A percentile compares a stretch with the other conserved stretches of the same genome.
These are phyloP conservation scores for Aspergillus mulundensis DNA, from an alignment of 495 filamentous ascomycete genomes.

Conservation along the genomic window DNA sequence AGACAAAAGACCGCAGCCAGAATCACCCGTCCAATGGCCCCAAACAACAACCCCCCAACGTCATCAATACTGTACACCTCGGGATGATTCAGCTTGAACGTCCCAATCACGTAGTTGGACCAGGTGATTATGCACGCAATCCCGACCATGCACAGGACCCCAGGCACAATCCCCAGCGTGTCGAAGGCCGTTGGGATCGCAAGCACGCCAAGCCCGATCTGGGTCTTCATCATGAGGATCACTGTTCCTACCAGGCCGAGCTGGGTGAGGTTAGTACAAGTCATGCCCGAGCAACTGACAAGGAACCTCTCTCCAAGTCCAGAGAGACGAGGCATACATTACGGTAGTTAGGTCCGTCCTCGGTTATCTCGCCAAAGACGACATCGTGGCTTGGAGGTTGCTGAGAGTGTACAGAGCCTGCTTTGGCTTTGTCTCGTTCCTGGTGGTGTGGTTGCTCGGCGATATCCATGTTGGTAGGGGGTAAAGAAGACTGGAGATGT, in stretches of 20 bases:
- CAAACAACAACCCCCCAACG: slow-evolving; percentile 57
- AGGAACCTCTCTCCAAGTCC: too few relatives aligned
- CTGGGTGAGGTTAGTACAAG: not conserved
- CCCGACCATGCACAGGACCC: slow-evolving; percentile 42
- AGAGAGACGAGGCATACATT: slow-evolving; percentile 1
- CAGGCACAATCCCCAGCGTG: slow-evolving; percentile 50
- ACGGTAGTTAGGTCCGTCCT: slow-evolving; percentile 12
- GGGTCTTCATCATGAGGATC: slow-evolving; percentile 22
- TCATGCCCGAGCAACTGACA: too few relatives aligned
- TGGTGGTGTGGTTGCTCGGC: too few relatives aligned
- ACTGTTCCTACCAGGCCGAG: slow-evolving; percentile 17
- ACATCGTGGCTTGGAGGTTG: slow-evolving; percentile 2
- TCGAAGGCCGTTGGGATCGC: slow-evolving; percentile 53
- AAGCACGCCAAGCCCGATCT: slow-evolving; percentile 54
- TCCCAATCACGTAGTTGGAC: slow-evolving; percentile 61
- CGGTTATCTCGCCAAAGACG: slow-evolving; percentile 13
- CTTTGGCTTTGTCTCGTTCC: too few relatives aligned
- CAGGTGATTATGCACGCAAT: slow-evolving; percentile 62
- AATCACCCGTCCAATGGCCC: slow-evolving; percentile 14
- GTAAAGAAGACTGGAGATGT: too few relatives aligned
- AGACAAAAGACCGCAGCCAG: too few relatives aligned
- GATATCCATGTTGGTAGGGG: too few relatives aligned
- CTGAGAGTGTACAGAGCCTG: too few relatives aligned
- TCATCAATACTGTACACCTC: slow-evolving; percentile 60
- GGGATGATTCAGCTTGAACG: slow-evolving; percentile 60